Conservation (phyloP, 768 basidiomycete genomes). For the Auricularia sp. region DNA sequence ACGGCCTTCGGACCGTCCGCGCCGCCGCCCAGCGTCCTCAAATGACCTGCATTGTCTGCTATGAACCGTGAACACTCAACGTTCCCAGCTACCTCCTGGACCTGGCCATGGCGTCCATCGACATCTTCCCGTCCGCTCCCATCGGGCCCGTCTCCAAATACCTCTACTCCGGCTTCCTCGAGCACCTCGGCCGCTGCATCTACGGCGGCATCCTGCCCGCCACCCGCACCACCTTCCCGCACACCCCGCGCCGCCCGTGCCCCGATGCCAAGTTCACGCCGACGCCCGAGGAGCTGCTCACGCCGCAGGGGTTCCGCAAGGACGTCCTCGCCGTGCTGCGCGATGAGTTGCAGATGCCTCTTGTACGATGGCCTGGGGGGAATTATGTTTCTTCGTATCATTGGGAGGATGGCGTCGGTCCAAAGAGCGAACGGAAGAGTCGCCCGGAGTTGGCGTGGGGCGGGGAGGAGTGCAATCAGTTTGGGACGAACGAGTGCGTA, state of each 20-base stretch:
- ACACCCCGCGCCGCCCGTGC: background rate
- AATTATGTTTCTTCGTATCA: slow-evolving; percentile 47
- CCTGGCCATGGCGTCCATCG: slow-evolving; percentile 7
- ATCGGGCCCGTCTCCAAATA: slow-evolving; percentile 15
- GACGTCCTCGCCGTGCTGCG: slow-evolving; percentile 39
- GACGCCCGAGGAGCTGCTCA: slow-evolving; percentile 28
- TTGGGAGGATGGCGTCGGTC: slow-evolving; percentile 52
- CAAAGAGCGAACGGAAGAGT: slow-evolving; percentile 36
- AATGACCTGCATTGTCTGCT: too few relatives aligned
- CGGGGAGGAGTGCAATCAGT: slow-evolving; percentile 48
- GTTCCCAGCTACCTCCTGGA: too few relatives aligned
- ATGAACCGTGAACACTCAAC: too few relatives aligned
- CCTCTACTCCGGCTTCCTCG: slow-evolving; percentile 53
- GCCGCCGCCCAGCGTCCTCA: too few relatives aligned
- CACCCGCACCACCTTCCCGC: slow-evolving; percentile 12
- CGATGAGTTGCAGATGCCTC: slow-evolving; percentile 35
- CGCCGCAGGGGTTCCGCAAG: slow-evolving; percentile 34
- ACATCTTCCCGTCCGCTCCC: slow-evolving; percentile 14
- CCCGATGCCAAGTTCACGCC: background rate
- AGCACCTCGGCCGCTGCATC: slow-evolving; percentile 49
- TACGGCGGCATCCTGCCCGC: slow-evolving; percentile 39
- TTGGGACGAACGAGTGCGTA: slow-evolving; percentile 35
- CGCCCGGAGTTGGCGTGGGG: slow-evolving; percentile 54
- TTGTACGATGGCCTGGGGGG: slow-evolving; percentile 46
- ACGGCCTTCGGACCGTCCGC: too few relatives aligned